Evolutionary conservation across 2,329 filamentous ascomycete genomes (phyloP), one percentile per base, ranked within the genome.

Genomic region (Xylariaceae sp.): DNA sequence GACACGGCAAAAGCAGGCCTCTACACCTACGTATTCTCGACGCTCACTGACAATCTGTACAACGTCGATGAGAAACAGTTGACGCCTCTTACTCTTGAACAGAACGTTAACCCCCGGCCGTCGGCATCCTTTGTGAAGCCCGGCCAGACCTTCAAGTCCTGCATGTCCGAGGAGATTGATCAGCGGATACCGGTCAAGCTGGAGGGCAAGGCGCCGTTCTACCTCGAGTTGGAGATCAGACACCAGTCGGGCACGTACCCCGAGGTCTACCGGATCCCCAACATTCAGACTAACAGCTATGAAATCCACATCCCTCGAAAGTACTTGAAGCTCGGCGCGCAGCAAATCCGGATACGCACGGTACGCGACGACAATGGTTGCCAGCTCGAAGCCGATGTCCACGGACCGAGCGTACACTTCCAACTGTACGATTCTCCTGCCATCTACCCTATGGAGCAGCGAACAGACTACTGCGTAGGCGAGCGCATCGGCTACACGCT

Each of bases 101-200:
- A 99, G 73, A 88, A 82, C 23, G 91, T 99, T 53, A 88, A 96
- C 69, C 82, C 90, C 11, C 89, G 88, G 60, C 94, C 94, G 1
- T 85, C 87, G 2, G 94, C 92, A 3, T 80, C 82, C 4, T 99
- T 99, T 71, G 81, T 83, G 60, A 90, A 90, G 66, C 90, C 92
- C 2, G 92, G 92, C 13, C 94, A 94, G 73, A 92, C 90, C 0
- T 97, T 97, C 79, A 96, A 94, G 72, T 96, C 93, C 75, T 99
- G 94, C 76, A 88, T 92, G 72, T 87, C 92, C 52, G 90, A 96
- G 68, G 83, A 88, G 54, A 85, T 85, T 37, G 90, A 95, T 68
- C 92, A 99, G 70, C 86, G 84, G 47, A 96, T 99, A 57, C 92
- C 93, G 0, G 88, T 99, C 60, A 87, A 84, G 1, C 81, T 99